Evolutionary conservation across 345 rosid genomes (phyloP).

Genomic region (Pistacia integerrima): DNA sequence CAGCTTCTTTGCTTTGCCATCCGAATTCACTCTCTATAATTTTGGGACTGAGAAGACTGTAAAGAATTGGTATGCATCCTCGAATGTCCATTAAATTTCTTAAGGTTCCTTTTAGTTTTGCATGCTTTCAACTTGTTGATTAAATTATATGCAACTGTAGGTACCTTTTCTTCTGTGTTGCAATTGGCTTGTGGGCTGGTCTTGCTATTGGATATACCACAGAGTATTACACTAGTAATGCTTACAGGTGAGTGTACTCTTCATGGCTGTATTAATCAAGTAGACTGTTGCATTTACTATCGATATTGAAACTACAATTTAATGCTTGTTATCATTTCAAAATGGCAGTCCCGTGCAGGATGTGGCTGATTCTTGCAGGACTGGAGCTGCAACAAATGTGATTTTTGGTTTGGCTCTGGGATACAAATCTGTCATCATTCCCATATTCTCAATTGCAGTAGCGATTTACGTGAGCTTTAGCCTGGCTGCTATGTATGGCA

Average conservation of each 20-base stretch:
- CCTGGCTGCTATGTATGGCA: constrained; percentile 77
- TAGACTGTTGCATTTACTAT: neutral
- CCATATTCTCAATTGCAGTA: constrained; percentile 61
- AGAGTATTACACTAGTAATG: constrained; percentile 70
- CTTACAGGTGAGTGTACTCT: constrained; percentile 49
- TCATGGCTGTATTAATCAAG: neutral
- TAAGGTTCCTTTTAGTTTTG: neutral
- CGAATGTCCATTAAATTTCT: neutral
- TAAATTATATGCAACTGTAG: constrained; percentile 27
- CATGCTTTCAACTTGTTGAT: constrained; percentile 11
- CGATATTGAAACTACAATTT: neutral
- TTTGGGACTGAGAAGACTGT: constrained; percentile 60
- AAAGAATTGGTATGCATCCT: constrained; percentile 53
- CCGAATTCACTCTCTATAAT: constrained; percentile 60
- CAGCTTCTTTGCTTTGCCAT: constrained; percentile 54
- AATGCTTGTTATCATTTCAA: neutral
- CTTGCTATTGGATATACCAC: constrained; percentile 62
- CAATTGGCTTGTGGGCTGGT: constrained; percentile 72
- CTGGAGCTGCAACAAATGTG: constrained; percentile 72
- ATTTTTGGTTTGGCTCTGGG: constrained; percentile 72
- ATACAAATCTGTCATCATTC: constrained; percentile 69
- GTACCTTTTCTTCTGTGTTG: constrained; percentile 70
- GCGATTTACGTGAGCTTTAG: constrained; percentile 67
- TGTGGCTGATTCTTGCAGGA: constrained; percentile 69
- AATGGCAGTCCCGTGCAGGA: constrained; percentile 65